phyloP scores from a whole-genome alignment of 495 filamentous ascomycete species.

The Penicillium ochrochloron region DNA sequence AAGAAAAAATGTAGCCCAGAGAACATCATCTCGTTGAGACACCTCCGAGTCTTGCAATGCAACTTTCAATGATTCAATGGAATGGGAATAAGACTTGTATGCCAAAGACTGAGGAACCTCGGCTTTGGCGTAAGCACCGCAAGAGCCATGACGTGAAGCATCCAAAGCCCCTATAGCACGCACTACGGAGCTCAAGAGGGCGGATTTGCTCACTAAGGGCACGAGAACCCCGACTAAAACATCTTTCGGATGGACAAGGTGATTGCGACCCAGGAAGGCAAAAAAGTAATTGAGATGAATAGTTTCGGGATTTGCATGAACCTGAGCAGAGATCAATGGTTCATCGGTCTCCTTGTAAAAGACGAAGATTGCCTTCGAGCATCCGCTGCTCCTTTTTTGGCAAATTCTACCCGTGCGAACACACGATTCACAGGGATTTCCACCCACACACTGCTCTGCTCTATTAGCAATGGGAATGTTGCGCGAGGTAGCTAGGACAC shows the following conservation, averaged over 20 bases:
- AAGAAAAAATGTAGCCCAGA: slow-evolving; percentile 5
- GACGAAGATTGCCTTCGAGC: not conserved
- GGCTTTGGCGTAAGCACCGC: not conserved
- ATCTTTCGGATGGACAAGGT: not conserved
- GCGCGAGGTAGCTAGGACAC: too few species aligned
- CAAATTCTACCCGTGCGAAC: not conserved
- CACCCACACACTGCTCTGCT: not conserved
- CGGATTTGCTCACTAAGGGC: not conserved
- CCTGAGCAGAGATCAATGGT: not conserved
- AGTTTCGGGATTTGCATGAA: not conserved
- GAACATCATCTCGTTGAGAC: not conserved
- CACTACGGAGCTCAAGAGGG: not conserved
- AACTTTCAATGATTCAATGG: not conserved
- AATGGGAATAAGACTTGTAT: not conserved
- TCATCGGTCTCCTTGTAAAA: not conserved
- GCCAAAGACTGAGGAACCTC: not conserved
- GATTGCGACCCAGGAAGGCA: not conserved
- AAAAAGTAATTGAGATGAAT: not conserved
- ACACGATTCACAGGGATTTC: not conserved
- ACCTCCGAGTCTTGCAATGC: not conserved
- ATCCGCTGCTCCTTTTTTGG: not conserved
- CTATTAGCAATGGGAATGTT: not conserved
- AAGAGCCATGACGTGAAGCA: not conserved
- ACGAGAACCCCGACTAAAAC: not conserved
- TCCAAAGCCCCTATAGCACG: slow-evolving; percentile 4